Conservation (phyloP, 129 eudicot genomes). For the Ambrosia trifida region DNA sequence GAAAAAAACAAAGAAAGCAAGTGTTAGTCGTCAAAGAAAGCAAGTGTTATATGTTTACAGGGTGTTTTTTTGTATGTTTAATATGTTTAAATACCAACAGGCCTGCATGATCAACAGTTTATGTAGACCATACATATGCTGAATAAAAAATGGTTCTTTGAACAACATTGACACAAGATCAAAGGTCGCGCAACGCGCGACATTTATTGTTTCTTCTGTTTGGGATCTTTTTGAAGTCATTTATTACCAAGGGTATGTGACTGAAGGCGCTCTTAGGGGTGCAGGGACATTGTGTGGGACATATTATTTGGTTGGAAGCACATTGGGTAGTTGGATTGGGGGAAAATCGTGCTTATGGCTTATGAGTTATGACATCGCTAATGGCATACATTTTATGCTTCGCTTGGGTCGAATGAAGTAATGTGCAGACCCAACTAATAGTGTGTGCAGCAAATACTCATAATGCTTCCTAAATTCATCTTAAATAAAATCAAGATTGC, state of each 20-base stretch:
- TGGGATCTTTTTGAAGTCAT: conserved; percentile 92
- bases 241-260: conserved; percentile 62
- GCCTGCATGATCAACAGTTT: too few relatives aligned
- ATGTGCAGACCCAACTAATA: neutral
- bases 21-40: too few relatives aligned
- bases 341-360: conserved; percentile 80
- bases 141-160: too few relatives aligned
- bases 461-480: neutral
- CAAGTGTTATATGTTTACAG: too few relatives aligned
- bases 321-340: conserved; percentile 96
- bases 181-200: too few relatives aligned
- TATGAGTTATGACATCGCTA: conserved; percentile 68
- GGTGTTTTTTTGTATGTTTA: too few relatives aligned
- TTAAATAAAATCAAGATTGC: neutral
- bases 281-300: conserved; percentile 83
- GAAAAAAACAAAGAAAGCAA: too few relatives aligned
- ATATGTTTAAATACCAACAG: too few relatives aligned
- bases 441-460: neutral
- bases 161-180: too few relatives aligned
- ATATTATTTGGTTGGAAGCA: conserved; percentile 80
- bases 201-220: conserved; percentile 60
- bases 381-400: conserved; percentile 57
- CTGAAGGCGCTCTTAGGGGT: conserved; percentile 71
- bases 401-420: conserved; percentile 30
- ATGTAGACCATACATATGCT: too few relatives aligned